Evolutionary conservation across 805 yeast genomes (phyloP), one percentile per base, ranked within the genome.

Genomic region (Spathaspora boniae): DNA sequence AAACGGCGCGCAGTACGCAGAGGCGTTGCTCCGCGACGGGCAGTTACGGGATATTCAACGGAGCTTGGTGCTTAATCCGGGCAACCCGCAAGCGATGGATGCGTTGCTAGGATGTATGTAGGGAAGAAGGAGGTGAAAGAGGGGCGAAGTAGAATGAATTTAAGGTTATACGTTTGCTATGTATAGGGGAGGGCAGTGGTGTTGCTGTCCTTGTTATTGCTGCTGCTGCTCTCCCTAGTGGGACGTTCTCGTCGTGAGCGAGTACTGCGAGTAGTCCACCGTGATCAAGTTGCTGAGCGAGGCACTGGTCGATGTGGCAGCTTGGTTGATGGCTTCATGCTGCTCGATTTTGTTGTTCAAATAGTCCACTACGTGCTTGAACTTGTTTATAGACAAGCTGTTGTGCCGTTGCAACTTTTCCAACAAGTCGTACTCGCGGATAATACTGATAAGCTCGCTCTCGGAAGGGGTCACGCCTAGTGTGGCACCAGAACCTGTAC

Each of bases 11-110:
- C 74, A 69, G 23, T 58, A 86, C 41, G 66, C 86, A 34, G 59
- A 64, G 2, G 73, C 80, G 0, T 79, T 75, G 41, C 50, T 70
- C 6, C 58, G 65, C 1, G 65, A 65, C 5, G 78, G 80, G 0
- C 55, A 68, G 4, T 41, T 79, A 4, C 58, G 80, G 36, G 74
- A 72, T 33, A 60, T 78, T 3, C 95, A 86, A 53, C 67, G 94
- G 41, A 81, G 88, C 6, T 47, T 86, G 7, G 70, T 85, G 47
- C 53, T 85, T 24, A 60, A 76, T 19, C 94, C 94, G 2, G 53
- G 40, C 16, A 49, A 50, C 36, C 26, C 12, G 4, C 19, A 26
- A 14, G 49, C 50, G 3, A n/a, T 30, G 3, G 26, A 39, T 26
- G 42, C 38, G 15, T 38, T 38, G 14, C 14, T 16, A 17, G n/a